Evolutionary conservation across 2,329 filamentous ascomycete genomes (phyloP).

Genomic region (Penicillium sp.): DNA sequence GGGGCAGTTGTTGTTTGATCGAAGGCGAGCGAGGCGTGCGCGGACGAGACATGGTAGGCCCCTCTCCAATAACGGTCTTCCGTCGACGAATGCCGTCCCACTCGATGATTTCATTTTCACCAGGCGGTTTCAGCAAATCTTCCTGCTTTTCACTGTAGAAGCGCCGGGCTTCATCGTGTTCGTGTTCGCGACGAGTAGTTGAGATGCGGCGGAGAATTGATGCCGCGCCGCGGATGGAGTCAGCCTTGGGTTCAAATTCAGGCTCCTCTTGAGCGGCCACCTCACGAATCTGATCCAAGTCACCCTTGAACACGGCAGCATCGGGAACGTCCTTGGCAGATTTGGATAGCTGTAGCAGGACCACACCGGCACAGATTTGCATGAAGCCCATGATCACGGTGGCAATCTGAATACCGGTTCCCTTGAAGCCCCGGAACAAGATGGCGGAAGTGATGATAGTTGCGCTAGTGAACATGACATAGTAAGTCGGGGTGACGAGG

Average conservation of each 20-base stretch:
- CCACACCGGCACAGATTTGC: conserved; percentile 88
- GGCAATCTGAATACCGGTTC: conserved; percentile 75
- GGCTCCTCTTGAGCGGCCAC: conserved; percentile 94
- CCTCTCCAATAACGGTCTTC: conserved; percentile 58
- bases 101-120: conserved; percentile 79
- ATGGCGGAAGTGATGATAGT: conserved; percentile 94
- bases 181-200: conserved; percentile 72
- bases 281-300: conserved; percentile 91
- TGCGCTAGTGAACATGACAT: conserved; percentile 95
- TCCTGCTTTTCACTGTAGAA: conserved; percentile 76
- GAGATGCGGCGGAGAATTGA: conserved; percentile 86
- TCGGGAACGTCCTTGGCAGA: conserved; percentile 97
- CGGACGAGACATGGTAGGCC: conserved; percentile 47
- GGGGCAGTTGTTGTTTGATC: conserved; percentile 66
- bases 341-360: conserved; percentile 93
- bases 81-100: conserved; percentile 89
- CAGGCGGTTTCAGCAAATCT: conserved; percentile 73
- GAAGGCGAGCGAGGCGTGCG: conserved; percentile 42
- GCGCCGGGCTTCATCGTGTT: conserved; percentile 76
- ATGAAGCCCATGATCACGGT: conserved; percentile 94
- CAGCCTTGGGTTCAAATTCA: conserved; percentile 94
- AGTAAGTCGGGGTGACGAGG: conserved; percentile 96
- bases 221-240: conserved; percentile 88
- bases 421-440: conserved; percentile 92
- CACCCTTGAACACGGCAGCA: conserved; percentile 85